These are phyloP conservation scores for Melaleuca quinquenervia DNA, from an alignment of 345 rosid species.

Conservation along the genomic window DNA sequence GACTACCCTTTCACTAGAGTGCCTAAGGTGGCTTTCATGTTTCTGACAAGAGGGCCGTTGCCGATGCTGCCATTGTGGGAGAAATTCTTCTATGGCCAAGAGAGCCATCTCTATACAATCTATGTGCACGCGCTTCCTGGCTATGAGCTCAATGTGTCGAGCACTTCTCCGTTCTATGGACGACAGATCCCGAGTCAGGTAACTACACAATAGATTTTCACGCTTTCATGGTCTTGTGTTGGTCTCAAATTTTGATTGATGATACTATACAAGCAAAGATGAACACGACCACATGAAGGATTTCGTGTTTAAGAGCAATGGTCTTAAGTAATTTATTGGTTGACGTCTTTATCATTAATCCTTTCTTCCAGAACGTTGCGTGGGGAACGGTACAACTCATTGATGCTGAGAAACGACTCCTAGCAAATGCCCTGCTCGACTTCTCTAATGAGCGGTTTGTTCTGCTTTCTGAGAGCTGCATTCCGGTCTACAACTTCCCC, in stretches of 20 bases:
- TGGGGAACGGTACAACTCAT: conserved; percentile 71
- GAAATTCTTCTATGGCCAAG: conserved; percentile 67
- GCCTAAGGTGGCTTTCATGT: conserved; percentile 84
- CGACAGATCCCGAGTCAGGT: conserved; percentile 84
- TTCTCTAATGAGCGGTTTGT: conserved; percentile 79
- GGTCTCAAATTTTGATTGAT: background rate
- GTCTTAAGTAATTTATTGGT: background rate
- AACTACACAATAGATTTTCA: background rate
- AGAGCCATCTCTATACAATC: conserved; percentile 31
- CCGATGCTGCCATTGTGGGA: conserved; percentile 91
- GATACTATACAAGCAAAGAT: background rate
- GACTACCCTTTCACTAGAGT: conserved; percentile 56
- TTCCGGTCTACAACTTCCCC: conserved; percentile 75
- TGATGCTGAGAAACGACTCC: conserved; percentile 88
- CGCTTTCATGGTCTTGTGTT: background rate
- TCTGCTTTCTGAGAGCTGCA: conserved; percentile 94
- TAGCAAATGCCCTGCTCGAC: conserved; percentile 81
- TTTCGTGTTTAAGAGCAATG: background rate
- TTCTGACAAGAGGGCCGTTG: conserved; percentile 80
- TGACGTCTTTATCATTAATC: background rate
- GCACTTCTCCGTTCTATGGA: conserved; percentile 47
- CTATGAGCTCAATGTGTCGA: conserved; percentile 41
- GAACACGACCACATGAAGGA: background rate
- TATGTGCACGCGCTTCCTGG: conserved; percentile 60
- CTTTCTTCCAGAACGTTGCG: conserved; percentile 41